Base-by-base conservation (phyloP, 352 stramenopile genomes). In the Thraustochytrium sp. region DNA sequence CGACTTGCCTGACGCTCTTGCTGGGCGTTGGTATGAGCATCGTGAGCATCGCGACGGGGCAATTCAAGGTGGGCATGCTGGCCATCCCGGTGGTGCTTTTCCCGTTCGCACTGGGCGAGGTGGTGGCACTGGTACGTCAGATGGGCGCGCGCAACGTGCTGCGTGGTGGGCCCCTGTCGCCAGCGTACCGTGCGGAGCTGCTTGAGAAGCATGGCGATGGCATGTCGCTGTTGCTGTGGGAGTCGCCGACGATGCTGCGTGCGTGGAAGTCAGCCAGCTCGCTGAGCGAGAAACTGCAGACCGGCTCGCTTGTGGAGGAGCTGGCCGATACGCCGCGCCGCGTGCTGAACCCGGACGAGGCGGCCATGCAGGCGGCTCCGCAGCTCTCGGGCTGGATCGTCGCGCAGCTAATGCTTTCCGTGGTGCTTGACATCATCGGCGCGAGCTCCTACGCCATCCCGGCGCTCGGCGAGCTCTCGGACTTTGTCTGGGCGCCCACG, bases 401-500 rank as follows among this genome's bases (percentile, higher is more conserved):
- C 84, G 83, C 82, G 23, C 89, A 90, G 82, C 76, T 93, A 2
- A 42, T 89, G 2, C 54, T 88, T 0, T 90, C 85, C 9, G 68
- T 98, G 37, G 51, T 90, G 0, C 93, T 98, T 75, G 94, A 98
- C 87, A 91, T 93, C 49, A 87, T 97, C 54, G 94, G 94, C 48
- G 92, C 88, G 51, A 89, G 90, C 48, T 94, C 90, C 8, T 97
- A 97, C 85, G 86, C 93, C 1, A 62, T 97, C 0, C 94, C 94
- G 18, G 75, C 89, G 0, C 65, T 97, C 1, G 95, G 95, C 61
- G 94, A 98, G 84, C 82, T 91, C 40, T 91, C 92, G 1, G 95
- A 98, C 80, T 13, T 98, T 40, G 82, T 93, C 21, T 98, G 94
- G 94, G 95, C 95, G 1, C 95, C 95, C 0, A 86, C 94, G 18